These are phyloP conservation scores for Lithohypha guttulata DNA, from an alignment of 2,329 filamentous ascomycete genomes.

Conservation along the genomic window DNA sequence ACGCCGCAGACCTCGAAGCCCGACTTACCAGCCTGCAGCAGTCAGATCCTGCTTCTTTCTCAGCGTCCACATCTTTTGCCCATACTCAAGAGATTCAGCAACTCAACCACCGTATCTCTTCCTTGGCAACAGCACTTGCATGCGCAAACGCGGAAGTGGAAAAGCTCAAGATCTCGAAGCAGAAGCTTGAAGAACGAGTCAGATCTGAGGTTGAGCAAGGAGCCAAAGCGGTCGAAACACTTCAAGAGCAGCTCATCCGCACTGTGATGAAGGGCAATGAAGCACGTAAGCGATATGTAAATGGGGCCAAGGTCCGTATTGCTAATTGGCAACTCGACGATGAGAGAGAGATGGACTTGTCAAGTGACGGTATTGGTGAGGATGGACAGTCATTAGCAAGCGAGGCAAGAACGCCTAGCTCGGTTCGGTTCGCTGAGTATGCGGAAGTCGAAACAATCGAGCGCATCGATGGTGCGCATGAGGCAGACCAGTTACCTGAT, in stretches of 20 bases:
- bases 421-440: slow-evolving; percentile 34
- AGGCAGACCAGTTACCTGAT: slow-evolving; percentile 12
- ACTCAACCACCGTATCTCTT: slow-evolving; percentile 33
- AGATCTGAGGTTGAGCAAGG: slow-evolving; percentile 29
- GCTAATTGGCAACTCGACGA: slow-evolving; percentile 33
- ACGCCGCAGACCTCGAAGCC: slow-evolving; percentile 27
- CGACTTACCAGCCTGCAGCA: slow-evolving; percentile 25
- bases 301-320: slow-evolving; percentile 27
- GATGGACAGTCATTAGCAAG: too few species aligned
- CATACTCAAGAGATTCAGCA: slow-evolving; percentile 27
- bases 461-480: neutral
- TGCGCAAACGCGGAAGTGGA: slow-evolving; percentile 27
- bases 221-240: slow-evolving; percentile 27
- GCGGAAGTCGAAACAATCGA: slow-evolving; percentile 14
- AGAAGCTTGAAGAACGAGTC: slow-evolving; percentile 29
- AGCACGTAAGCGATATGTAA: slow-evolving; percentile 21
- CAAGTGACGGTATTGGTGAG: slow-evolving; percentile 25
- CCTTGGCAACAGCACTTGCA: slow-evolving; percentile 31
- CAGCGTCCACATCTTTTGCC: slow-evolving; percentile 15
- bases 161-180: slow-evolving; percentile 28
- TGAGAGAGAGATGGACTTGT: slow-evolving; percentile 18
- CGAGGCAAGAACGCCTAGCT: slow-evolving; percentile 35
- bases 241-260: slow-evolving; percentile 30
- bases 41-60: neutral
- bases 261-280: slow-evolving; percentile 22